Evolutionary conservation across 495 filamentous ascomycete species (phyloP), one percentile per base, ranked within the genome.

Genomic region (Xylaria bambusicola): DNA sequence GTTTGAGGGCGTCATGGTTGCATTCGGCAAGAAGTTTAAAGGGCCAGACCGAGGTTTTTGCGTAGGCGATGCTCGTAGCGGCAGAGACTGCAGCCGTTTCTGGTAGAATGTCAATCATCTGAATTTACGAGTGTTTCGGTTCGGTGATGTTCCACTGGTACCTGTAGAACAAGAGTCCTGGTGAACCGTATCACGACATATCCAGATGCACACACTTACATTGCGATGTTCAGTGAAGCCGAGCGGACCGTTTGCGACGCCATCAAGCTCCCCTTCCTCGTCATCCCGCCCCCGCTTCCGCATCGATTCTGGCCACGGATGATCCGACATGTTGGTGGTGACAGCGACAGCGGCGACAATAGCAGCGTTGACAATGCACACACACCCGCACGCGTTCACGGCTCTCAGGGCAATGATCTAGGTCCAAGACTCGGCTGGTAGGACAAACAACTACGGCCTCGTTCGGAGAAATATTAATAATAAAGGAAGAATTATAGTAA

Each of bases 11-110:
- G 73, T 75, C 40, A 74, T 68, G 27, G 64, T 70, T 8, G 67
- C 56, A 29, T 60, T 63, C n/a, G 66, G 62, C 9, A 63, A 61
- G 48, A 77, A 76, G 50, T 44, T 69, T 8, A 66, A 65, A n/a
- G 67, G 62, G 8, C 58, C 69, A 36, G 63, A 35, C 71, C 75
- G 77, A 66, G 71, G 70, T 48, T 72, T 75, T 20, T 76, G 68
- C 33, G 56, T 65, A 17, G 75, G 77, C 15, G 78, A 75, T 18
- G 72, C 72, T 17, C 75, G 72, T 1, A 79, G 55, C 10, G 77
- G 77, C 18, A 80, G 71, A 46, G 70, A 66, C 41, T 81, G 78
- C 31, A 78, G 50, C 35, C 78, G 77, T 73, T 81, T 81, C 77
- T 81, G 17, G 21, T 58, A 8, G 20, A 18, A 12, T 26, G 57